Percentiles rank a stretch among this genome's conserved stretches.
phyloP scores from a whole-genome alignment of 139 green algal species.

The Gonium pectorale region DNA sequence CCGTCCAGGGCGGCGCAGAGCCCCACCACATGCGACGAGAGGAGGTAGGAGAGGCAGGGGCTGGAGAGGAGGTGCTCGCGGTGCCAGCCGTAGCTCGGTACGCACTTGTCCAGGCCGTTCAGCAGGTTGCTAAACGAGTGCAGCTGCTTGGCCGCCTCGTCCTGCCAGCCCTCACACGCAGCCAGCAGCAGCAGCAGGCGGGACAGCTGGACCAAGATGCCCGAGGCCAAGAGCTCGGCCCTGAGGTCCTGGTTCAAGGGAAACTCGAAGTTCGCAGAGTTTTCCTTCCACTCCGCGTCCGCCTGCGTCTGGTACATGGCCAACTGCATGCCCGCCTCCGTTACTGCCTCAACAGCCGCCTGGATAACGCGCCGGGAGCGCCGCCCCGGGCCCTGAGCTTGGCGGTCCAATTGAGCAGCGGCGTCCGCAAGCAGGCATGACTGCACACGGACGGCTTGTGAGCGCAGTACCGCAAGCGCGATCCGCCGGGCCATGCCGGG shows the following conservation, averaged over 20 bases:
- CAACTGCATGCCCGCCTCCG: background rate
- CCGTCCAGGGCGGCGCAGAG: background rate
- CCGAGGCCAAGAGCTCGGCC: background rate
- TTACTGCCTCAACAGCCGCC: background rate
- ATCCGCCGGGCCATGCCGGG: background rate
- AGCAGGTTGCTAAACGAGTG: background rate
- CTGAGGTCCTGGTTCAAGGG: background rate
- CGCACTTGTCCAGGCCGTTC: background rate
- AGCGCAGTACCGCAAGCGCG: background rate
- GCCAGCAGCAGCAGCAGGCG: slow-evolving; percentile 1
- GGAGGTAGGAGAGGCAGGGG: background rate
- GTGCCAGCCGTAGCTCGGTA: background rate
- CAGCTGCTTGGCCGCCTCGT: background rate
- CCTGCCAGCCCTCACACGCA: background rate
- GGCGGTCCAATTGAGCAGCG: background rate
- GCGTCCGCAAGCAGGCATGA: background rate
- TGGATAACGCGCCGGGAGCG: background rate
- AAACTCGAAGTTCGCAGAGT: too few relatives aligned
- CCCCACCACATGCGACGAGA: slow-evolving; percentile 11
- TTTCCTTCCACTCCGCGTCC: background rate
- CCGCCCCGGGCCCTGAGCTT: too few relatives aligned
- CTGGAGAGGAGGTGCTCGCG: background rate
- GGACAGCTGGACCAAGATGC: background rate
- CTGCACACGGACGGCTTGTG: background rate
- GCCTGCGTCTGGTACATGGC: background rate